Base-by-base conservation (phyloP, 768 basidiomycete species). In the Polyporus arcularius region DNA sequence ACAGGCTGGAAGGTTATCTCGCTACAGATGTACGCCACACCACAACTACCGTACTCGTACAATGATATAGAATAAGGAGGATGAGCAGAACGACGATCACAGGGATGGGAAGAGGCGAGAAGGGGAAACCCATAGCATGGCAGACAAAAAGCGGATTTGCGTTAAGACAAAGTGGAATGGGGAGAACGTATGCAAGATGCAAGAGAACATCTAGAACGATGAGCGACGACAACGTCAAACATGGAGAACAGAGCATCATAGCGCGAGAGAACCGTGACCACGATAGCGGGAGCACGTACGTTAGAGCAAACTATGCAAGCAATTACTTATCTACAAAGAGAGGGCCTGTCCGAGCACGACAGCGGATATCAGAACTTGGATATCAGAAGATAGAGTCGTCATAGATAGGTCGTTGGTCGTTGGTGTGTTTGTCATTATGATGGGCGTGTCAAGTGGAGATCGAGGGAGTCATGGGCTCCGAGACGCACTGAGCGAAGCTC, bases 21-120 rank as follows among this genome's bases (percentile, higher is more conserved):
- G 26, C 46, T 48, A 48, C 46, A 48, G 10, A 48, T 14, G 6
- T 26, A 11, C 18, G 21, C 39, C 57, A 52, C 42, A 32, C 54
- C 16, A 56, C n/a, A 47, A 28, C 55, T 39, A 45, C 40, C 41
- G 51, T 58, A 60, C 48, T 60, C 59, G 53, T 60, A 60, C 59
- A 60, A 40, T 47, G 49, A 42, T 11, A 41, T 43, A 54, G 30
- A 42, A 18, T 38, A 41, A 31, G 40, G 35, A 35, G 35, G 35
- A 35, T 35, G 41, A 26, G 46, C 8, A 21, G 21, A 45, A 16
- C 10, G 46, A 48, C 46, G 26, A 46, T 16, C 45, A n/a, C 9
- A 15, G n/a, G 43, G 53, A 30, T 53, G 35, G 43, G 53, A 28
- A 9, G 52, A 51, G 47, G 47, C 16, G 43, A 31, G 30, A 16